Percentiles rank a stretch among this genome's conserved stretches.
These are phyloP conservation scores for Phoma sp. DNA, from an alignment of 2,329 filamentous ascomycete species.

Conservation along the genomic window DNA sequence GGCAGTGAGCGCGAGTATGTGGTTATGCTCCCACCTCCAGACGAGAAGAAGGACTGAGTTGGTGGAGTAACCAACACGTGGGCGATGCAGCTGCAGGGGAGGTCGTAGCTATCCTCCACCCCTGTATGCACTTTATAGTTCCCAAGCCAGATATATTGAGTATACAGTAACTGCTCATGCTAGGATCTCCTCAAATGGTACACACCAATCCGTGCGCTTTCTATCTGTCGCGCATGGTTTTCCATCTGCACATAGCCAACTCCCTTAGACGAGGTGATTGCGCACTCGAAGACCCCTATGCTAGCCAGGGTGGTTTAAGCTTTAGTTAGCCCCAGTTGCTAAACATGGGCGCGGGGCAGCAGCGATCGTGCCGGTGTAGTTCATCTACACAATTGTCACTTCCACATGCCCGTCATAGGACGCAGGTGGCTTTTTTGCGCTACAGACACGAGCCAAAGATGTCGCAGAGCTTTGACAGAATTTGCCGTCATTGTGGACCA, in stretches of 20 bases:
- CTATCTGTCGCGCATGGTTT: too few species aligned
- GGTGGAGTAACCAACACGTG: background rate
- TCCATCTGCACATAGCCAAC: too few species aligned
- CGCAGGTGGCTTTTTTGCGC: background rate
- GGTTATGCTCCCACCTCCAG: conserved; percentile 74
- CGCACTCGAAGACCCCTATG: background rate
- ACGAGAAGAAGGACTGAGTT: conserved; percentile 21
- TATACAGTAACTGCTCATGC: background rate
- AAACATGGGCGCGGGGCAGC: conserved; percentile 24
- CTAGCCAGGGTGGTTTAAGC: conserved; percentile 22
- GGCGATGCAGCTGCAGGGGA: background rate
- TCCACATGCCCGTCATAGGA: background rate
- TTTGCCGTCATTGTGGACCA: too few species aligned
- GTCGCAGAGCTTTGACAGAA: background rate
- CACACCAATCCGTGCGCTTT: too few species aligned
- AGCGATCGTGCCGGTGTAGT: conserved; percentile 1
- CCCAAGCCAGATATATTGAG: background rate
- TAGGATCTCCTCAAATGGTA: too few species aligned
- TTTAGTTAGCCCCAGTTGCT: conserved; percentile 18
- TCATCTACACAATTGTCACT: background rate
- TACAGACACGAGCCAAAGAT: background rate
- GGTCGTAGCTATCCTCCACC: background rate
- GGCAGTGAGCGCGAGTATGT: conserved; percentile 92
- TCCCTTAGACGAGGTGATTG: too few species aligned
- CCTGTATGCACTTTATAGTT: background rate